Conservation (phyloP, 441 rosid species). For the Pelargonium fulgidum region DNA sequence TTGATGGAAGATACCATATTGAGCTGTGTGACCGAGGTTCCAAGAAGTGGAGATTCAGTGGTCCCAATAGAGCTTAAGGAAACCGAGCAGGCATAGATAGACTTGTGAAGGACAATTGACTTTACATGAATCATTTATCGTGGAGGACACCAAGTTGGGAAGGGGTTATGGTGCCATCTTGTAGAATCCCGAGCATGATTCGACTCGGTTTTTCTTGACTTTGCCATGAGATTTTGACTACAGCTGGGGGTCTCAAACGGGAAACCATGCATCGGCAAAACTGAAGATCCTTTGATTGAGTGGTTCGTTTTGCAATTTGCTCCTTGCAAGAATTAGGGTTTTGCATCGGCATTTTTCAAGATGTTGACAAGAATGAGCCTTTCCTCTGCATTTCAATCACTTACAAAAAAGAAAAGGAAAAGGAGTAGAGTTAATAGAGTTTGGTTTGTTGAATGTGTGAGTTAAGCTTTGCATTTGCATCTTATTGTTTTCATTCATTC, state of each 20-base stretch:
- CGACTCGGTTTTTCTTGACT: neutral
- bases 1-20: conserved; percentile 49
- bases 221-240: no score
- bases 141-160: conserved; percentile 8
- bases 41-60: conserved; percentile 16
- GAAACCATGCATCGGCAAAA: no score
- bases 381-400: neutral
- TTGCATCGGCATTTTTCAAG: no score
- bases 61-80: conserved; percentile 22
- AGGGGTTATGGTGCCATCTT: conserved; percentile 6
- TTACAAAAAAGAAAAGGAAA: neutral
- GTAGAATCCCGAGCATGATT: conserved; percentile 4
- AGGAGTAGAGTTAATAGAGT: conserved; percentile 8
- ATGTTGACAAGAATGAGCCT: no score
- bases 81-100: conserved; percentile 8
- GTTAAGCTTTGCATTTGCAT: neutral
- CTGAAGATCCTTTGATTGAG: no score
- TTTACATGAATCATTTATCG: conserved; percentile 12
- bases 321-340: no score
- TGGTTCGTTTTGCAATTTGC: no score
- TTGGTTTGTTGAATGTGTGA: conserved; percentile 20
- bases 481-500: no score
- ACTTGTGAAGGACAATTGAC: conserved; percentile 20
- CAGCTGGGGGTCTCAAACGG: no score
- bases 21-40: conserved; percentile 25